Base-by-base conservation (phyloP, 2,329 filamentous ascomycete genomes). In the Botrytis galanthina region DNA sequence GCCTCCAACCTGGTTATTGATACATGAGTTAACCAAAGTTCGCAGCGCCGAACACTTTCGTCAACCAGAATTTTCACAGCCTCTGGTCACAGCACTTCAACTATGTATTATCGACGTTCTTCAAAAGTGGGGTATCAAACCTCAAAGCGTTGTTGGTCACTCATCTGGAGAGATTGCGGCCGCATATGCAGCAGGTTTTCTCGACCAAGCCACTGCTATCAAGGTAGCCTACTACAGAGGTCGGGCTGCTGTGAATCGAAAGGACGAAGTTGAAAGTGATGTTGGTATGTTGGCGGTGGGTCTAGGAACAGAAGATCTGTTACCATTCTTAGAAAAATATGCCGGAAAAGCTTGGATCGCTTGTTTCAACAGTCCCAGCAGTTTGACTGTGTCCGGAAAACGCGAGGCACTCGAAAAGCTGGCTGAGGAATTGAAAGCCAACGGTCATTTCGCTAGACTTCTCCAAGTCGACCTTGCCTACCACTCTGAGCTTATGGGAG, bases 91-190 rank as follows among this genome's bases (percentile, higher is more conserved):
- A 0, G 83, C 85, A 0, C 74, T 88, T 1, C 86, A 88, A 76
- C 78, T 88, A 35, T 76, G 81, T 1, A 76, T 87, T 6, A 81
- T 84, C 0, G 79, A 83, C 6, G 78, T 87, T 9, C 79, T 87
- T 1, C 54, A 81, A n/a, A 81, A 82, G 1, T 86, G 82, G 82
- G 81, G 81, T 5, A 78, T 87, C n/a, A 76, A 73, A 6, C 82
- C 85, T 0, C 67, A 75, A 0, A 80, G 78, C 2, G 83, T 85
- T 0, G 79, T 82, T 6, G 84, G 85, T 0, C 85, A 87, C 75
- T 86, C 84, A 0, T 82, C 80, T 60, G 85, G 85, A 10, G 85
- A 87, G 73, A 85, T 86, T 62, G 84, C 79, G 3, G 85, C 85
- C 3, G 85, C 85, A 0, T 86, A 83, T 70, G 80, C 83, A 1